Conservation (phyloP, 257 asterid genomes). For the Scutellaria galericulata region DNA sequence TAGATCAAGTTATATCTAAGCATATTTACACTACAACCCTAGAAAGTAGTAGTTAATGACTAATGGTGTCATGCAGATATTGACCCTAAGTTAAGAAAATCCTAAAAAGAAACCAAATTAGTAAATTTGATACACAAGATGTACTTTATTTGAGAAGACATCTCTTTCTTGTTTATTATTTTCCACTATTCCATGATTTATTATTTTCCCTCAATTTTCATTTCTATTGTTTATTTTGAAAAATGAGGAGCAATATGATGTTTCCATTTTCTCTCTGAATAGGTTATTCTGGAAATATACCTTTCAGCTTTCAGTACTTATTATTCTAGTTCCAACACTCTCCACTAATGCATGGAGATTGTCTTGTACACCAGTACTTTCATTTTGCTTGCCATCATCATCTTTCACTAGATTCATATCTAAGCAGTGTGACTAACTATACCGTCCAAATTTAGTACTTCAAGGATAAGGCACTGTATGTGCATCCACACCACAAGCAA, state of each 20-base stretch:
- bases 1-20: neutral
- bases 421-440: neutral
- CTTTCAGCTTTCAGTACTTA: neutral
- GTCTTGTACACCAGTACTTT: conserved; percentile 3
- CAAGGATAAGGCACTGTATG: neutral
- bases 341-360: neutral
- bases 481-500: conserved; percentile 8
- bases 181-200: neutral
- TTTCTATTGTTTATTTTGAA: neutral
- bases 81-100: neutral
- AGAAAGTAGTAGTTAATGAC: neutral
- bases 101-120: neutral
- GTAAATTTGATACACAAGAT: neutral
- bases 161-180: neutral
- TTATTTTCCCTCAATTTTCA: neutral
- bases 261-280: neutral
- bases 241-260: conserved; percentile 1
- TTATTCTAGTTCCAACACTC: neutral
- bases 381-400: neutral
- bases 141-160: neutral
- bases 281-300: neutral
- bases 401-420: conserved; percentile 12
- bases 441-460: conserved; percentile 3
- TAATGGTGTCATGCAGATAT: neutral
- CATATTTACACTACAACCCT: conserved; percentile 19